A percentile compares a stretch with the other conserved stretches of the same genome.
Evolutionary conservation across 495 filamentous ascomycete species (phyloP).

Genomic region (Podospora didyma): DNA sequence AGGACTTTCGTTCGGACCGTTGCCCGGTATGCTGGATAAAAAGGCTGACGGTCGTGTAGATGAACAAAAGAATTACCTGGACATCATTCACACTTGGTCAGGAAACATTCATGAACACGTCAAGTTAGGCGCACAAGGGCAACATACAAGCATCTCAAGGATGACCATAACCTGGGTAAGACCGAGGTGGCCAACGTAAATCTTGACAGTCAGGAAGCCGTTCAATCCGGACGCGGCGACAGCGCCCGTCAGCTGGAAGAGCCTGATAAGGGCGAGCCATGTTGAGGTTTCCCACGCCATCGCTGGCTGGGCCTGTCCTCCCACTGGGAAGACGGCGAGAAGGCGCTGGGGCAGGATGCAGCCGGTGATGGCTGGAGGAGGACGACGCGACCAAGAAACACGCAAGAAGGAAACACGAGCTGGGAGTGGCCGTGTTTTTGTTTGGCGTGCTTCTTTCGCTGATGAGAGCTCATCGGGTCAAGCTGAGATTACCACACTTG

Average conservation of each 20-base stretch:
- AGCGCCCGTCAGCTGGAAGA: constrained; percentile 27
- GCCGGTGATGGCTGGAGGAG: not conserved
- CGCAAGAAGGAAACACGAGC: not conserved
- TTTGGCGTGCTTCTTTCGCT: not conserved
- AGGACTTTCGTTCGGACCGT: constrained; percentile 19
- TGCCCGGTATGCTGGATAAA: constrained; percentile 26
- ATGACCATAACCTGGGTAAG: constrained; percentile 25
- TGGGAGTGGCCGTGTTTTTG: not conserved
- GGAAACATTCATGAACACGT: not conserved
- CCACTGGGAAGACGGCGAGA: constrained; percentile 9
- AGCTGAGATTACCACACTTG: not conserved
- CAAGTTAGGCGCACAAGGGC: not conserved
- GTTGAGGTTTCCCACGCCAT: constrained; percentile 30
- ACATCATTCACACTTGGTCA: constrained; percentile 5
- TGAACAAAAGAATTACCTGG: constrained; percentile 28
- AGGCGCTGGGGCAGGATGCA: not conserved
- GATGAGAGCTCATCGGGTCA: not conserved
- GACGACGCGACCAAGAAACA: not conserved
- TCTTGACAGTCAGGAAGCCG: constrained; percentile 31
- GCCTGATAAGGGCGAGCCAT: constrained; percentile 32
- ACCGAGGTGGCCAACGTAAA: constrained; percentile 22
- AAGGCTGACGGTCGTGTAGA: constrained; percentile 33
- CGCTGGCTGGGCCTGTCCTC: constrained; percentile 9
- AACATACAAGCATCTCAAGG: constrained; percentile 36
- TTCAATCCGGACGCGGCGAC: constrained; percentile 29